Evolutionary conservation across 148 eudicot species (phyloP), one percentile per base, ranked within the genome.

Genomic region (Hydrangea macrophylla): DNA sequence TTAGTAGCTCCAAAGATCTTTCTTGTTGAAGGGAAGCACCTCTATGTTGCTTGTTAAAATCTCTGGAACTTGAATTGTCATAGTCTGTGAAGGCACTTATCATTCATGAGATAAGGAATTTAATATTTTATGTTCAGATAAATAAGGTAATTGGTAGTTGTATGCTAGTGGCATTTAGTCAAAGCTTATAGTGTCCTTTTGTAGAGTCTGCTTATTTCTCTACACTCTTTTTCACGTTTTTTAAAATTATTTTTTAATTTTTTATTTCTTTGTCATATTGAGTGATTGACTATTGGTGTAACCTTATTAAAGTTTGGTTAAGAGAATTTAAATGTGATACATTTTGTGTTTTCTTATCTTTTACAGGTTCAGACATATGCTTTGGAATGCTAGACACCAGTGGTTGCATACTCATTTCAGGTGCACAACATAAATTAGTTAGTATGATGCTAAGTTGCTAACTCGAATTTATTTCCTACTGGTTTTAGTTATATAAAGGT

Each of bases 321-420:
- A 44, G 37, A 48, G 53, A 48, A 48, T 40, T 50, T 18, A 42
- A 51, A 65, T 65, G 12, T n/a, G 17, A 55, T 36, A 15, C n/a
- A 10, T 59, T 58, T 23, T 24, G 12, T 70, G 6, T 28, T 32
- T 61, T 61, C 26, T 51, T 61, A 11, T 51, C 51, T 70, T 26
- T 35, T 70, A 12, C 74, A 70, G 74, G 74, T 53, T 62, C 74
- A 70, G 60, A 60, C 64, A 13, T 61, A 70, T 48, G 59, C 74
- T 70, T 61, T 70, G 53, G 66, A 70, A 70, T 61, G 67, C 66
- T 70, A 70, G 50, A 61, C 5, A 22, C 6, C 12, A 3, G 53
- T 50, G 39, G 45, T 31, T 24, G 42, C 23, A 25, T 33, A 24
- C 35, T 9, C 50, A 17, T 35, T n/a, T 9, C 31, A 54, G 50